Conservation (phyloP, 768 basidiomycete genomes). For the Tricholoma hemisulphureum region DNA sequence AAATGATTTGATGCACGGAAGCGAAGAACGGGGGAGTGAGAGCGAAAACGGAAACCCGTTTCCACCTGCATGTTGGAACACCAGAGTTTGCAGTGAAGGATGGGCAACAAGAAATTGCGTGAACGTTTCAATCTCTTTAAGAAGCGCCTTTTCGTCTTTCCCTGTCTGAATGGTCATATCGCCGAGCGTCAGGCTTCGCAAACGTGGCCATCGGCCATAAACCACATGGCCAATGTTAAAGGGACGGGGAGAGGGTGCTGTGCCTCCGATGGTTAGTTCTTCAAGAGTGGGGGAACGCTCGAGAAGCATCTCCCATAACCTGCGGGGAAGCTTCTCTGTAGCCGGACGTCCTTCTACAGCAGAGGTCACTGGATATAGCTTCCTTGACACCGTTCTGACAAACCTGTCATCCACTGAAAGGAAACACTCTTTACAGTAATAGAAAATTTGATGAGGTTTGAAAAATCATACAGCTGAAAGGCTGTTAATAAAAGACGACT, state of each 20-base stretch:
- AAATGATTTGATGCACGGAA: slow-evolving; percentile 30
- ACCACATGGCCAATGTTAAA: slow-evolving; percentile 39
- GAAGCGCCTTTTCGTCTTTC: slow-evolving; percentile 18
- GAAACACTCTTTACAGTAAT: slow-evolving; percentile 36
- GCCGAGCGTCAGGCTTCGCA: slow-evolving; percentile 33
- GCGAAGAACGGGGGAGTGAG: slow-evolving; percentile 21
- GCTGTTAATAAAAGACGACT: slow-evolving; percentile 4
- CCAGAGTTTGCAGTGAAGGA: slow-evolving; percentile 26
- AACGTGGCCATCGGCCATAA: slow-evolving; percentile 36
- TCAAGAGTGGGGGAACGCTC: slow-evolving; percentile 39
- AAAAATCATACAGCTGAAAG: slow-evolving; percentile 35
- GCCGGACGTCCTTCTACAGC: slow-evolving; percentile 31
- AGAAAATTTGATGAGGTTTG: slow-evolving; percentile 31
- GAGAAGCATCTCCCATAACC: slow-evolving; percentile 41
- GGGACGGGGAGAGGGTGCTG: slow-evolving; percentile 37
- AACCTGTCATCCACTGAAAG: slow-evolving; percentile 35
- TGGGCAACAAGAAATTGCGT: slow-evolving; percentile 34
- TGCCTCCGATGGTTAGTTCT: slow-evolving; percentile 34
- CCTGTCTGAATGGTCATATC: slow-evolving; percentile 28
- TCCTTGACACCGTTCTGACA: neutral
- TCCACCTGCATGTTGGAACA: slow-evolving; percentile 32
- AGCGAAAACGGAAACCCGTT: slow-evolving; percentile 27
- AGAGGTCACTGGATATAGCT: neutral
- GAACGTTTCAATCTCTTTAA: slow-evolving; percentile 26
- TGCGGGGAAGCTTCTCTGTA: slow-evolving; percentile 35